phyloP scores from a whole-genome alignment of 2,329 filamentous ascomycete genomes.

The Pseudogymnoascus sp. region DNA sequence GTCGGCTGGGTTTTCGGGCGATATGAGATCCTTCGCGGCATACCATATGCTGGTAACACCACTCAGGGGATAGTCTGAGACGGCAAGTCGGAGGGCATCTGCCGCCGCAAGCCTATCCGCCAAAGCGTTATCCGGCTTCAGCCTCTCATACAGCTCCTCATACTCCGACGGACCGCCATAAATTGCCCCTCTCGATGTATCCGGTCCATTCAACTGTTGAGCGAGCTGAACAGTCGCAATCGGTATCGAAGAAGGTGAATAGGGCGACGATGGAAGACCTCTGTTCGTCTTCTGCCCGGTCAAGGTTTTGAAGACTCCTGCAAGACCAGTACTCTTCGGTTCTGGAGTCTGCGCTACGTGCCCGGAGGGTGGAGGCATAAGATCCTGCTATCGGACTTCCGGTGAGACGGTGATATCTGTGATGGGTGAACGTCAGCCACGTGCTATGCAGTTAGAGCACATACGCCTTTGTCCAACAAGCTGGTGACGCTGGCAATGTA shows the following conservation, averaged over 20 bases:
- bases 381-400: conserved; percentile 16
- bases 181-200: conserved; percentile 29
- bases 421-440: not conserved
- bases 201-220: conserved; percentile 35
- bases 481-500: not conserved
- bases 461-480: not conserved
- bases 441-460: not conserved
- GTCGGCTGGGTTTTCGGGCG: conserved; percentile 43
- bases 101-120: conserved; percentile 50
- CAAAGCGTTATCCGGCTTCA: conserved; percentile 43
- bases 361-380: conserved; percentile 54
- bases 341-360: conserved; percentile 49
- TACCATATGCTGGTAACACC: conserved; percentile 47
- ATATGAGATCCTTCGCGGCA: conserved; percentile 56
- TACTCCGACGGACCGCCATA: conserved; percentile 43
- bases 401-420: conserved; percentile 7
- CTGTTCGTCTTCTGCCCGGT: conserved; percentile 46
- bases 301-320: conserved; percentile 56
- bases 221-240: conserved; percentile 34
- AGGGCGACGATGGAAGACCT: conserved; percentile 38
- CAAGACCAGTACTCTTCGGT: conserved; percentile 46
- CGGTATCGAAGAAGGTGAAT: conserved; percentile 32
- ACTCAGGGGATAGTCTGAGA: conserved; percentile 49
- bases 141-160: conserved; percentile 44
- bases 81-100: conserved; percentile 45